These are phyloP conservation scores for Spirogloea muscicola DNA, from an alignment of 139 green algal genomes.

Conservation along the genomic window DNA sequence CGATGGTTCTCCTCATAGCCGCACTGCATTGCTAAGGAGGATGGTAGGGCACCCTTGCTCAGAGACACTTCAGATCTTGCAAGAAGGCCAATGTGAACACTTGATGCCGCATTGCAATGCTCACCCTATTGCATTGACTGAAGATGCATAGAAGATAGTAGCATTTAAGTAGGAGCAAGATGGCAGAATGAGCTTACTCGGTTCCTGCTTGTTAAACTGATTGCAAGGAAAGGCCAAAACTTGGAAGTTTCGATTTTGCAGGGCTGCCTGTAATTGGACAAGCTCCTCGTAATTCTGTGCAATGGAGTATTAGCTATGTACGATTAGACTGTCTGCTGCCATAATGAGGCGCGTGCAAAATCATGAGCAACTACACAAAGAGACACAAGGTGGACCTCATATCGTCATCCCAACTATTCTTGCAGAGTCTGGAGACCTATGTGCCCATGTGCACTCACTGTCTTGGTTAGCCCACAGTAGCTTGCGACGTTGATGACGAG, in stretches of 20 bases:
- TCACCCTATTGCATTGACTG: too few relatives aligned
- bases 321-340: not conserved
- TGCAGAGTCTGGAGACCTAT: not conserved
- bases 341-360: not conserved
- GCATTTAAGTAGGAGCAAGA: too few relatives aligned
- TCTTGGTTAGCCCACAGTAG: slow-evolving; percentile 28
- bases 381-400: not conserved
- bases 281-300: slow-evolving; percentile 36
- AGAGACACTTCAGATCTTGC: too few relatives aligned
- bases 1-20: too few relatives aligned
- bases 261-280: slow-evolving; percentile 9
- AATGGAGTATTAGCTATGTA: not conserved
- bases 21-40: too few relatives aligned
- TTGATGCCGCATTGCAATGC: too few relatives aligned
- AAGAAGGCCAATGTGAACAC: too few relatives aligned
- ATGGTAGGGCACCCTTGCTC: too few relatives aligned
- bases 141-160: too few relatives aligned
- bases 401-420: not conserved
- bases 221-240: slow-evolving; percentile 42
- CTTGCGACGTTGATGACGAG: slow-evolving; percentile 43
- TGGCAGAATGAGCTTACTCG: too few relatives aligned
- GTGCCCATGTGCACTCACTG: too few relatives aligned
- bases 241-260: not conserved
- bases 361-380: not conserved
- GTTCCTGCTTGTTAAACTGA: slow-evolving; percentile 36